A percentile compares a stretch with the other conserved stretches of the same genome.
These are phyloP conservation scores for Leishmania gerbilli DNA, from an alignment of 208 protist species.

Conservation along the genomic window DNA sequence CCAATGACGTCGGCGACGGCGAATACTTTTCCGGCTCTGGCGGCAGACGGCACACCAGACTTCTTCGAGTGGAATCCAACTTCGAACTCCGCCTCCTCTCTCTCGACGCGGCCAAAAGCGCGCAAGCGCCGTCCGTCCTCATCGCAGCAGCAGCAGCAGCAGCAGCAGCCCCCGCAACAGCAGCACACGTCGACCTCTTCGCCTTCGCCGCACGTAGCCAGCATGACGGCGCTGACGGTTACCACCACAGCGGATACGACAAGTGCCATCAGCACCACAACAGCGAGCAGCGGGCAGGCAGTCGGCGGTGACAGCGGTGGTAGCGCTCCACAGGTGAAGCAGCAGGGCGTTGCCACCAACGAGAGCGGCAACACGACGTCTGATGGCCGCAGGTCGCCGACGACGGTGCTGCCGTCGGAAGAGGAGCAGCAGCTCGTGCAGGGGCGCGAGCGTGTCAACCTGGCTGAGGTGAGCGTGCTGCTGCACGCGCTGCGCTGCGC, in stretches of 20 bases:
- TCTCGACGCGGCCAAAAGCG: neutral
- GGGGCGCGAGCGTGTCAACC: neutral
- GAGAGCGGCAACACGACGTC: slow-evolving; percentile 5
- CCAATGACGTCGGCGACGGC: neutral
- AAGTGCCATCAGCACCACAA: neutral
- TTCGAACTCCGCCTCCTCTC: slow-evolving; percentile 37
- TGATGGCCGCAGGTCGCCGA: slow-evolving; percentile 21
- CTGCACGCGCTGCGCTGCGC: slow-evolving; percentile 27
- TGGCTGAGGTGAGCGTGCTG: slow-evolving; percentile 26
- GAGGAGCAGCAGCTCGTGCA: neutral
- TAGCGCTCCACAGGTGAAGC: neutral
- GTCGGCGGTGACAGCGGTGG: neutral
- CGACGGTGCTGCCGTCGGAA: slow-evolving; percentile 15
- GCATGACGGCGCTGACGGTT: slow-evolving; percentile 18
- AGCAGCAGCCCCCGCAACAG: neutral
- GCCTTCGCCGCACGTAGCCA: slow-evolving; percentile 25
- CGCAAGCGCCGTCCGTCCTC: neutral
- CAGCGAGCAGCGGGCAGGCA: neutral
- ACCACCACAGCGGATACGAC: slow-evolving; percentile 1
- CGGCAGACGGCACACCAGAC: neutral
- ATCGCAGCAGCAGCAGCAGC: slow-evolving; percentile 7
- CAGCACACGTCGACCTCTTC: slow-evolving; percentile 21
- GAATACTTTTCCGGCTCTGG: neutral
- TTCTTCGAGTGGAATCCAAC: slow-evolving; percentile 80
- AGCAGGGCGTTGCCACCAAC: neutral